These are phyloP conservation scores for Laguncularia racemosa DNA, from an alignment of 345 rosid species.

Conservation along the genomic window DNA sequence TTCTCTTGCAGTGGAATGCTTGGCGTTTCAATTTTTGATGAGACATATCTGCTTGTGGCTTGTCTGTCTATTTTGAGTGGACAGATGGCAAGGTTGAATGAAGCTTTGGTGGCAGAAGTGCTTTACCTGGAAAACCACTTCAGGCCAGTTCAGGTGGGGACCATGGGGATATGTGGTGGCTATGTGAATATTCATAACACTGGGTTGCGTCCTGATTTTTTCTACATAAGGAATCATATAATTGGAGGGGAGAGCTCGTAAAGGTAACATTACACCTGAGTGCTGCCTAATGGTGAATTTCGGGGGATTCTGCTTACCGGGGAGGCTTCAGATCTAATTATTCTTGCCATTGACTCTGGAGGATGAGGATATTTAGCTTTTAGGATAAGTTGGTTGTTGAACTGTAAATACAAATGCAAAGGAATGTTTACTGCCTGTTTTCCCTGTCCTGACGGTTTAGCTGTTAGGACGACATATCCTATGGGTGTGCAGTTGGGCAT, in stretches of 20 bases:
- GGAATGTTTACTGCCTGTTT: slow-evolving; percentile 11
- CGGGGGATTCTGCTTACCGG: slow-evolving; percentile 14
- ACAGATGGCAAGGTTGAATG: slow-evolving; percentile 19
- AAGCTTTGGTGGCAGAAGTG: slow-evolving; percentile 24
- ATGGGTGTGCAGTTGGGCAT: slow-evolving; percentile 19
- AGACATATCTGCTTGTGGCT: slow-evolving; percentile 27
- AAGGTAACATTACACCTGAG: slow-evolving; percentile 1
- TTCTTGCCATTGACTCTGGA: slow-evolving; percentile 24
- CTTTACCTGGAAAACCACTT: slow-evolving; percentile 12
- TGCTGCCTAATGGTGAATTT: slow-evolving; percentile 11
- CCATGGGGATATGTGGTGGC: slow-evolving; percentile 14
- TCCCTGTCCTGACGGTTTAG: slow-evolving; percentile 3
- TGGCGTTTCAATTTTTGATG: slow-evolving; percentile 23
- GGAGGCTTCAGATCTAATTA: slow-evolving; percentile 17
- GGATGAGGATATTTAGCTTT: slow-evolving; percentile 14
- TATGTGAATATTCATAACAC: slow-evolving; percentile 31
- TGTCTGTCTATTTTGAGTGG: slow-evolving; percentile 23
- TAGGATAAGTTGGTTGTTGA: slow-evolving; percentile 17
- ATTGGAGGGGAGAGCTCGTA: slow-evolving; percentile 8
- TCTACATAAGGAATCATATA: slow-evolving; percentile 14
- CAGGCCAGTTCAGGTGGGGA: slow-evolving; percentile 16
- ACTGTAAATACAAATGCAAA: slow-evolving; percentile 30
- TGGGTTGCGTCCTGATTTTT: slow-evolving; percentile 26
- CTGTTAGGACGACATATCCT: slow-evolving; percentile 11
- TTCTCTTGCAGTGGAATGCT: slow-evolving; percentile 26